phyloP scores from a whole-genome alignment of 768 basidiomycete species.

The Pleurotus eryngii region DNA sequence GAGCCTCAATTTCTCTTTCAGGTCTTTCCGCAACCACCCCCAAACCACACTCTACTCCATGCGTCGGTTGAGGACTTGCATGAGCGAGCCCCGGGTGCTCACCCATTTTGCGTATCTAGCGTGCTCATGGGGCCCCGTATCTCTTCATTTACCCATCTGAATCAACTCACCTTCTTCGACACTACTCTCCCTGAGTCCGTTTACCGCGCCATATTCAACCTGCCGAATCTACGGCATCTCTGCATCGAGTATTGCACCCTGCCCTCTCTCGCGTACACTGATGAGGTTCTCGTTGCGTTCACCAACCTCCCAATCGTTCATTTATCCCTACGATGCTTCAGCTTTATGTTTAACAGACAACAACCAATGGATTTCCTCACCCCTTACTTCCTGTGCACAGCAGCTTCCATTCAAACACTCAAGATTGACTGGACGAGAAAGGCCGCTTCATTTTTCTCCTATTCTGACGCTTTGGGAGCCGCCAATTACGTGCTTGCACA shows the following conservation, averaged over 20 bases:
- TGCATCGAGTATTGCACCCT: conserved; percentile 37
- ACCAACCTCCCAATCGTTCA: conserved; percentile 39
- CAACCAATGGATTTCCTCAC: conserved; percentile 12
- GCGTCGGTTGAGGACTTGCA: background rate
- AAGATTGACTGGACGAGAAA: conserved; percentile 38
- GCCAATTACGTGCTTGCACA: conserved; percentile 14
- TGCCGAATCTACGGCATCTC: conserved; percentile 35
- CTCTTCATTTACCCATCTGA: conserved; percentile 29
- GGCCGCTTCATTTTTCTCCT: conserved; percentile 29
- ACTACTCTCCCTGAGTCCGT: conserved; percentile 34
- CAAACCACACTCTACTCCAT: background rate
- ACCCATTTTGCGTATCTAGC: conserved; percentile 1
- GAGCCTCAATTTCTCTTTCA: background rate
- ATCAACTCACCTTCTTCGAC: conserved; percentile 32
- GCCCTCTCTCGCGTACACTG: conserved; percentile 16
- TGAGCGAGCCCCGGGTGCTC: background rate
- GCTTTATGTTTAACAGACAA: conserved; percentile 17
- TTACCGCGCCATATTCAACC: conserved; percentile 30
- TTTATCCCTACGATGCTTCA: conserved; percentile 35
- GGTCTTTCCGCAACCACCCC: background rate
- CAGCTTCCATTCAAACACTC: conserved; percentile 33
- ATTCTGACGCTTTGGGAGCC: conserved; percentile 14
- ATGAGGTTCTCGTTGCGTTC: conserved; percentile 14
- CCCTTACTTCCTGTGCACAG: conserved; percentile 30
- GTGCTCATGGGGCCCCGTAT: conserved; percentile 7